A percentile compares a stretch with the other conserved stretches of the same genome.
Conservation (phyloP, 257 asterid genomes). For the Nicotiana attenuata region DNA sequence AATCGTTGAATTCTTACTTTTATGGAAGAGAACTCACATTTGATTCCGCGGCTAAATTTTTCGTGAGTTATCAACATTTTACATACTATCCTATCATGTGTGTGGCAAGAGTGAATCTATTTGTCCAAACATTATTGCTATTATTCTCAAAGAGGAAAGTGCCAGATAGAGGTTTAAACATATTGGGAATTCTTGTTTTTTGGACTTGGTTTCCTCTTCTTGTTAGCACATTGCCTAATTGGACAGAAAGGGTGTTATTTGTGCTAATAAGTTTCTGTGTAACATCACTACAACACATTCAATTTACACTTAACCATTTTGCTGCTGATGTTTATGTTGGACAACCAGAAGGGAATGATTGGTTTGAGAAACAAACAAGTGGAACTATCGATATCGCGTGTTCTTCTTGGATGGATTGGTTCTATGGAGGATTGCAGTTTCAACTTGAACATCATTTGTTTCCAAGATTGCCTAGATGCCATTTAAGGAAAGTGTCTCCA, state of each 20-base stretch:
- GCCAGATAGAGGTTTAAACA: slow-evolving; percentile 63
- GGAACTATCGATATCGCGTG: slow-evolving; percentile 81
- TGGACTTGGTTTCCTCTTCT: slow-evolving; percentile 94
- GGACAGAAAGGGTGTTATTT: slow-evolving; percentile 57
- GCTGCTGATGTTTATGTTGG: slow-evolving; percentile 75
- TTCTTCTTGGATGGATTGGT: slow-evolving; percentile 73
- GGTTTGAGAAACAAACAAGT: slow-evolving; percentile 82
- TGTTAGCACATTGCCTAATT: slow-evolving; percentile 56
- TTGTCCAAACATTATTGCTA: slow-evolving; percentile 62
- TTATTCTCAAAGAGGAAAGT: slow-evolving; percentile 55
- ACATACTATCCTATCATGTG: slow-evolving; percentile 70
- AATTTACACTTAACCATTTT: slow-evolving; percentile 77
- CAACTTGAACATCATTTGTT: slow-evolving; percentile 92
- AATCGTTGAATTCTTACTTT: slow-evolving; percentile 48
- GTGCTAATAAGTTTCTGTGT: slow-evolving; percentile 58
- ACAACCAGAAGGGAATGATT: slow-evolving; percentile 64
- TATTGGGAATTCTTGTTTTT: slow-evolving; percentile 60
- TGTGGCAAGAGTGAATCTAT: slow-evolving; percentile 72
- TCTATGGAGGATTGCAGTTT: slow-evolving; percentile 81
- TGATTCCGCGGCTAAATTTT: slow-evolving; percentile 48
- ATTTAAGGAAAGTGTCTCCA: slow-evolving; percentile 67
- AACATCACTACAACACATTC: slow-evolving; percentile 68
- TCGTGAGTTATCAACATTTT: slow-evolving; percentile 69
- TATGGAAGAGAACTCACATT: slow-evolving; percentile 64
- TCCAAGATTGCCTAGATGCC: slow-evolving; percentile 88